phyloP scores from a whole-genome alignment of 2,329 filamentous ascomycete genomes.

The Tolypocladium capitatum region DNA sequence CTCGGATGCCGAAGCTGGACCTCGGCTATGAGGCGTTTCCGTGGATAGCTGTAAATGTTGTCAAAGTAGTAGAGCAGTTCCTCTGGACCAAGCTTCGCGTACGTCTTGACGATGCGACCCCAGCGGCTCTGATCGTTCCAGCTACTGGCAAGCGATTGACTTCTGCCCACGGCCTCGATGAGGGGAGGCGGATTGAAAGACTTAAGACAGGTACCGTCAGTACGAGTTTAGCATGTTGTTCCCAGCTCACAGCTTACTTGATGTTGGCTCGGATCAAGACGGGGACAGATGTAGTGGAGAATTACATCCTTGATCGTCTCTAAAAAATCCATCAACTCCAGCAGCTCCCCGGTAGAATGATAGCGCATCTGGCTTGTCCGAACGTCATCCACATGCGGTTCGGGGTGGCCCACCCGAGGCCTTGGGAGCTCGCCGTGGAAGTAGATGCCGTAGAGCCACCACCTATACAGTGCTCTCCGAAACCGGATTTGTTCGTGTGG shows the following conservation, averaged over 20 bases:
- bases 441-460: conserved; percentile 40
- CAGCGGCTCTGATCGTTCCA: conserved; percentile 24
- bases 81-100: conserved; percentile 35
- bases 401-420: conserved; percentile 22
- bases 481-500: conserved; percentile 30
- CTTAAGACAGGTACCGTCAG: conserved; percentile 6
- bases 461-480: conserved; percentile 36
- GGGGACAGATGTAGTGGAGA: conserved; percentile 31
- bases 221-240: not conserved
- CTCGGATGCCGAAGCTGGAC: conserved; percentile 25
- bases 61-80: conserved; percentile 37
- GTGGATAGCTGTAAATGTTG: conserved; percentile 31
- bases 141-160: conserved; percentile 17
- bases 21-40: conserved; percentile 28
- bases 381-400: conserved; percentile 25
- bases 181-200: conserved; percentile 9
- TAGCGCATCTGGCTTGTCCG: conserved; percentile 29
- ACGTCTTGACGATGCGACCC: conserved; percentile 28
- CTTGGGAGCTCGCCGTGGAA: conserved; percentile 33
- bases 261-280: conserved; percentile 23
- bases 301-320: conserved; percentile 31
- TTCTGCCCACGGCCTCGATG: conserved; percentile 12
- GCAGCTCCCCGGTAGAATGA: conserved; percentile 28
- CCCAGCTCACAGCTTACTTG: conserved; percentile 14
- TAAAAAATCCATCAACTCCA: conserved; percentile 32